Evolutionary conservation across 2,329 filamentous ascomycete genomes (phyloP).

Genomic region (Purpureocillium takamizusanense): DNA sequence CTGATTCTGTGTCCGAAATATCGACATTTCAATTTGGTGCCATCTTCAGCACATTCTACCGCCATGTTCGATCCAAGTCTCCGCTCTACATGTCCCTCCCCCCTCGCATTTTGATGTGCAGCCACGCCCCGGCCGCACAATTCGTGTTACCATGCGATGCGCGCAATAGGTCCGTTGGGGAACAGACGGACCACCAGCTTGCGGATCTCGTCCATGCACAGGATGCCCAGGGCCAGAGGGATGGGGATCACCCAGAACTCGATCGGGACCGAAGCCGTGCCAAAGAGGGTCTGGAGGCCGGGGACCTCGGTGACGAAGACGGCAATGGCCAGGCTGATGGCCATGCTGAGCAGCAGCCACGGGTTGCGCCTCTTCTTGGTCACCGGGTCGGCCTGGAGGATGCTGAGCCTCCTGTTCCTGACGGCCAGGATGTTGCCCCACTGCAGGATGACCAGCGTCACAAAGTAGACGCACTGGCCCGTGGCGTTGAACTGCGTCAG

Average conservation of each 20-base stretch:
- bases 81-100: no score
- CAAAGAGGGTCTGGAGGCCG: constrained; percentile 37
- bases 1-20: no score
- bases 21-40: no score
- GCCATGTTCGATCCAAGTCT: no score
- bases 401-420: constrained; percentile 40
- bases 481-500: constrained; percentile 38
- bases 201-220: constrained; percentile 42
- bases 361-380: constrained; percentile 37
- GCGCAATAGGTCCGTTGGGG: constrained; percentile 34
- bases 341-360: constrained; percentile 36
- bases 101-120: not conserved
- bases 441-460: constrained; percentile 43
- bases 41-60: no score
- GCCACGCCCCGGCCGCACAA: no score
- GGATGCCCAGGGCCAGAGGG: constrained; percentile 38
- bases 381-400: constrained; percentile 41
- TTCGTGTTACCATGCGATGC: constrained; percentile 34
- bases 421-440: constrained; percentile 44
- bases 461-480: constrained; percentile 44
- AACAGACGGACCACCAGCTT: constrained; percentile 38
- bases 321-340: constrained; percentile 39
- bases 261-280: constrained; percentile 38
- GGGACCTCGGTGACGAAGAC: constrained; percentile 44
- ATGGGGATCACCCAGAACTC: constrained; percentile 44